Percentiles rank a stretch among this genome's conserved stretches.
Conservation (phyloP, 2,329 filamentous ascomycete genomes). For the Fusarium continuum region DNA sequence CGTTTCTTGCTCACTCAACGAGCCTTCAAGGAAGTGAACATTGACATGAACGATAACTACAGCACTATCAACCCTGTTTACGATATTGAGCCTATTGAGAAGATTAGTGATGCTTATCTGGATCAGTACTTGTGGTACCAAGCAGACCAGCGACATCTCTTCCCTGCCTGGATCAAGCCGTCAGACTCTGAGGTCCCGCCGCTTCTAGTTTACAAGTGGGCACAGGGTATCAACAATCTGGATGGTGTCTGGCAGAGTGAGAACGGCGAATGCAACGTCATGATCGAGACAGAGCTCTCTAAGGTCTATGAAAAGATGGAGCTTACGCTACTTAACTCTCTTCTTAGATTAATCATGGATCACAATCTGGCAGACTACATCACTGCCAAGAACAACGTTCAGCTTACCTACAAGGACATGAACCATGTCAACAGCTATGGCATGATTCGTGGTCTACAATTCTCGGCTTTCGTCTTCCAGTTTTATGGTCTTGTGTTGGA, state of each 20-base stretch:
- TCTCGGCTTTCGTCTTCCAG: conserved; percentile 98
- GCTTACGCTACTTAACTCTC: conserved; percentile 90
- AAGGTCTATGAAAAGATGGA: conserved; percentile 99
- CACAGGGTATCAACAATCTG: conserved; percentile 98
- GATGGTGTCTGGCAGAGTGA: conserved; percentile 94
- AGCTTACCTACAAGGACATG: conserved; percentile 99
- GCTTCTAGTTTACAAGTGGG: conserved; percentile 96
- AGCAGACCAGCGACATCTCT: conserved; percentile 94
- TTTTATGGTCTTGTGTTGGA: conserved; percentile 98
- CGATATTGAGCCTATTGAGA: conserved; percentile 98
- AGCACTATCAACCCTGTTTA: conserved; percentile 99
- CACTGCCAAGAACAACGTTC: conserved; percentile 98
- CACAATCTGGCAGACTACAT: conserved; percentile 99
- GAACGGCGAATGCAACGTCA: conserved; percentile 96
- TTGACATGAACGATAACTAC: conserved; percentile 99
- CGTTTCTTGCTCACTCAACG: conserved; percentile 95
- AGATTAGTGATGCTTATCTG: conserved; percentile 98
- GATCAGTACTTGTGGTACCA: conserved; percentile 99
- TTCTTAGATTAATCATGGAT: conserved; percentile 96
- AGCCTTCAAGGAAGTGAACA: conserved; percentile 98
- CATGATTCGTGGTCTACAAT: conserved; percentile 96
- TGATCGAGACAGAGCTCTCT: conserved; percentile 98
- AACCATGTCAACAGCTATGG: conserved; percentile 99
- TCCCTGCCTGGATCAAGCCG: conserved; percentile 99
- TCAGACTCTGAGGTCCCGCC: conserved; percentile 98